phyloP scores from a whole-genome alignment of 2,329 filamentous ascomycete species.

The Apiospora rasikravindrae region DNA sequence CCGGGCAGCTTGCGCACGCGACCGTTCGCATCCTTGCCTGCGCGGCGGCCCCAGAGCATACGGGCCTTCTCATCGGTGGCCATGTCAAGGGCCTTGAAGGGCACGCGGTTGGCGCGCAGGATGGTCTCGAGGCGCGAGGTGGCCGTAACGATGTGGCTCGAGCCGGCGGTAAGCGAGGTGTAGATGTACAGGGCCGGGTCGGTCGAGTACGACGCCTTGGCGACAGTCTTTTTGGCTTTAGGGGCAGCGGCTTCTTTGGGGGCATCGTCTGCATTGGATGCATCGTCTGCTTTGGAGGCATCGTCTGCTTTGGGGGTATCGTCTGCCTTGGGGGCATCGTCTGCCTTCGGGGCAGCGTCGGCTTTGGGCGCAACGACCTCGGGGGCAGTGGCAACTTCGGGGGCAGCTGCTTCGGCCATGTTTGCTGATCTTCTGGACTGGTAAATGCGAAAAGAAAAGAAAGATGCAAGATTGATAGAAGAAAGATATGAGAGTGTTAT shows the following conservation, averaged over 20 bases:
- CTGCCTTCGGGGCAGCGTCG: neutral
- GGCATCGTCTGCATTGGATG: slow-evolving; percentile 21
- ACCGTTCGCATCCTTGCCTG: slow-evolving; percentile 70
- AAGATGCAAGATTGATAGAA: neutral
- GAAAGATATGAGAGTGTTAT: neutral
- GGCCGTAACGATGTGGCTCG: slow-evolving; percentile 93
- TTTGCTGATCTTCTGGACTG: neutral
- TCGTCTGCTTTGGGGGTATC: slow-evolving; percentile 21
- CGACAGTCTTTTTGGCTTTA: neutral
- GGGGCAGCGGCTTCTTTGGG: slow-evolving; percentile 10
- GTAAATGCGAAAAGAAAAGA: neutral
- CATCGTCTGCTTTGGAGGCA: slow-evolving; percentile 21
- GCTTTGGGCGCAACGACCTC: neutral
- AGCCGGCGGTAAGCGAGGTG: slow-evolving; percentile 93
- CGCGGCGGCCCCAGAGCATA: slow-evolving; percentile 84
- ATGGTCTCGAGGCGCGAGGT: slow-evolving; percentile 97
- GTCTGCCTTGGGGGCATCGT: slow-evolving; percentile 21
- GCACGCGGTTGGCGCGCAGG: slow-evolving; percentile 90
- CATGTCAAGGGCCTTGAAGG: slow-evolving; percentile 90
- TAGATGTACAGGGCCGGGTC: slow-evolving; percentile 88
- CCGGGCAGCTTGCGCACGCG: slow-evolving; percentile 80
- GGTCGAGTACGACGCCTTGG: slow-evolving; percentile 50
- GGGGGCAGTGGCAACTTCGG: slow-evolving; percentile 21
- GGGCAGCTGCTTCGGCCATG: slow-evolving; percentile 23
- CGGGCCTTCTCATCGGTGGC: slow-evolving; percentile 88